phyloP scores from a whole-genome alignment of 1,139 yeast genomes.

The Saccharomyces hybrid region DNA sequence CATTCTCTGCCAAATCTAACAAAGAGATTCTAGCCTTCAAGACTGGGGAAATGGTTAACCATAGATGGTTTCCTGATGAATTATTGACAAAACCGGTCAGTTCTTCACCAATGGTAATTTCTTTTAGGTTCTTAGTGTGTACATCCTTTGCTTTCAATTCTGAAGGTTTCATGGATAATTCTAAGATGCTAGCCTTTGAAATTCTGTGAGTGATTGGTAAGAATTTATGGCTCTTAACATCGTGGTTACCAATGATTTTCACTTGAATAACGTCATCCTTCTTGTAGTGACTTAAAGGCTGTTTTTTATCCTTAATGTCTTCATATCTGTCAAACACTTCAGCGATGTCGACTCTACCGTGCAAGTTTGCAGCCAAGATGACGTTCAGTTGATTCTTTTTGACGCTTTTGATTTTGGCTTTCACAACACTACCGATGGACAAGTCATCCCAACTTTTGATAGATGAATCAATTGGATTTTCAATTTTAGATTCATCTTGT shows the following conservation, averaged over 20 bases:
- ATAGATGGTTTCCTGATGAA: conserved; percentile 48
- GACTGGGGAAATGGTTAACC: conserved; percentile 65
- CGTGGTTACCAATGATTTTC: conserved; percentile 71
- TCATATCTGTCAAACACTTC: conserved; percentile 52
- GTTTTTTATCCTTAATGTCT: conserved; percentile 50
- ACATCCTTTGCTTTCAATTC: conserved; percentile 39
- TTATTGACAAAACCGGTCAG: conserved; percentile 62
- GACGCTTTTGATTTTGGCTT: conserved; percentile 53
- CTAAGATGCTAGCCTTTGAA: conserved; percentile 53
- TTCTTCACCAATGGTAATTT: conserved; percentile 49
- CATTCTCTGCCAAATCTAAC: conserved; percentile 56
- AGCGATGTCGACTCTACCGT: conserved; percentile 73
- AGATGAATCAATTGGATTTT: conserved; percentile 56
- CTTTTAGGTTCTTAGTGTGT: conserved; percentile 36
- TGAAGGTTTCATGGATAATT: conserved; percentile 50
- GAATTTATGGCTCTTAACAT: conserved; percentile 61
- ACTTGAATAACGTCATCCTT: conserved; percentile 54
- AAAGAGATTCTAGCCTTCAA: conserved; percentile 61
- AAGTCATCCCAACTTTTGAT: conserved; percentile 46
- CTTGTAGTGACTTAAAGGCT: conserved; percentile 56
- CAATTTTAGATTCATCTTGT: conserved; percentile 7
- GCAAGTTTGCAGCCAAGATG: conserved; percentile 66
- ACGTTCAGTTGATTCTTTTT: conserved; percentile 73
- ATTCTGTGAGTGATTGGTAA: conserved; percentile 59
- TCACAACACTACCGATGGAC: conserved; percentile 52